Percentiles rank a stretch among this genome's conserved stretches.
phyloP scores from a whole-genome alignment of 148 eudicot species.

The Vaccinium vitisidaea region DNA sequence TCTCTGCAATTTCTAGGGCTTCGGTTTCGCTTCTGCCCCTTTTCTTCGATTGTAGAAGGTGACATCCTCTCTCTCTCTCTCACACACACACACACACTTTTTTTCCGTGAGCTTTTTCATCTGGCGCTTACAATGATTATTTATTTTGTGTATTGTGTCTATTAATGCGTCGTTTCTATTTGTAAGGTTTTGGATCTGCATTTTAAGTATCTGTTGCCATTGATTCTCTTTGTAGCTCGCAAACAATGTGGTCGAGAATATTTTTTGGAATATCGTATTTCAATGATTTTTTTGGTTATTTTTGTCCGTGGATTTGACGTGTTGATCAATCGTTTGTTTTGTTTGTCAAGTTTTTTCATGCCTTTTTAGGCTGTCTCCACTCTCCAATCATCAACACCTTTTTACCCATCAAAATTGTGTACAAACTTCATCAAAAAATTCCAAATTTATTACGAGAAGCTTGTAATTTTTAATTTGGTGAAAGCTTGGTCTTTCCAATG shows the following conservation, averaged over 20 bases:
- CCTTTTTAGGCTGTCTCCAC: not conserved
- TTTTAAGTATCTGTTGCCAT: not conserved
- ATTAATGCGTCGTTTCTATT: not conserved
- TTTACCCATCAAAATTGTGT: not conserved
- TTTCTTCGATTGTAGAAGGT: not conserved
- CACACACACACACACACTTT: not conserved
- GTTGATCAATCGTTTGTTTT: not conserved
- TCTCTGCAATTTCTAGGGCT: not conserved
- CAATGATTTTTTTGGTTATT: not conserved
- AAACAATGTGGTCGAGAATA: not conserved
- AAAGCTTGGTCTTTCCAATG: not conserved
- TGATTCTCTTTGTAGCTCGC: not conserved
- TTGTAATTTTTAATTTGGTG: not conserved
- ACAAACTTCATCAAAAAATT: not conserved
- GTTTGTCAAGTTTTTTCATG: not conserved
- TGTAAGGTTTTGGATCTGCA: not conserved
- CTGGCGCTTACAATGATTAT: not conserved
- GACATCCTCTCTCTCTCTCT: conserved; percentile 5
- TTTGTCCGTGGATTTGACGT: not conserved
- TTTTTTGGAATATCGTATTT: not conserved
- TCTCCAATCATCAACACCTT: not conserved
- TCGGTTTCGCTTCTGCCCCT: not conserved
- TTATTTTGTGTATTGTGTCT: not conserved
- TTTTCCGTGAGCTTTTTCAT: not conserved
- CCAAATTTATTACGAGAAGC: not conserved